Evolutionary conservation across 2,329 filamentous ascomycete genomes (phyloP), one percentile per base, ranked within the genome.

Genomic region (Scopulariopsis brevicaulis): DNA sequence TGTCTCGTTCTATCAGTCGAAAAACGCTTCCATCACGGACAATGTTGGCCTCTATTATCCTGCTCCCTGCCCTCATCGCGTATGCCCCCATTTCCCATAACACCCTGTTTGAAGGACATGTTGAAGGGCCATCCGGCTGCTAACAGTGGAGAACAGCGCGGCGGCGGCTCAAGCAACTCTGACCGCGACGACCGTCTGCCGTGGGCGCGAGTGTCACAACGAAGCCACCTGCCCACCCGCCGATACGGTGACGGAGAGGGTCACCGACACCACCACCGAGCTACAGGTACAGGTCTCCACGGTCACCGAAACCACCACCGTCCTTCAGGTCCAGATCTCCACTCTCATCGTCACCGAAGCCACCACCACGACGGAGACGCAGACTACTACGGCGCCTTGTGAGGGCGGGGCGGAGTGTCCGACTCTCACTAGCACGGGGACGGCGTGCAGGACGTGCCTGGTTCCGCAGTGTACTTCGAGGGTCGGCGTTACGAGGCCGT

Each of bases 371-470:
- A 56, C 28, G 10, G 43, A 35, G 14, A 18, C 18, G 20, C 37
- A 22, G 2, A 34, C 15, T 20, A 32, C 52, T 2, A n/a, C 5
- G 1, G 18, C 52, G 2, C 24, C 52, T 2, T 8, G 25, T 8
- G 40, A n/a, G 40, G 25, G 52, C 32, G 12, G 12, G 25, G 18
- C 43, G 6, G 55, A 15, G 11, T 56, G 55, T 12, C 55, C 55
- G 1, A 56, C 55, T n/a, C 43, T 56, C 4, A 56, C 55, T 10
- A 20, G 25, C n/a, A 56, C 55, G 22, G 55, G 55, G 5, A 56
- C 55, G 28, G 55, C 55, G 24, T 56, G 55, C n/a, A 34, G 25
- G 43, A 51, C 55, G 18, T 56, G 55, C 14, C 43, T 50, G n/a
- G 22, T 56, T 2, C 55, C 55, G 4, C 40, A 24, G 7, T 56